Conservation (phyloP, 345 rosid species). For the Rhodomyrtus tomentosa region DNA sequence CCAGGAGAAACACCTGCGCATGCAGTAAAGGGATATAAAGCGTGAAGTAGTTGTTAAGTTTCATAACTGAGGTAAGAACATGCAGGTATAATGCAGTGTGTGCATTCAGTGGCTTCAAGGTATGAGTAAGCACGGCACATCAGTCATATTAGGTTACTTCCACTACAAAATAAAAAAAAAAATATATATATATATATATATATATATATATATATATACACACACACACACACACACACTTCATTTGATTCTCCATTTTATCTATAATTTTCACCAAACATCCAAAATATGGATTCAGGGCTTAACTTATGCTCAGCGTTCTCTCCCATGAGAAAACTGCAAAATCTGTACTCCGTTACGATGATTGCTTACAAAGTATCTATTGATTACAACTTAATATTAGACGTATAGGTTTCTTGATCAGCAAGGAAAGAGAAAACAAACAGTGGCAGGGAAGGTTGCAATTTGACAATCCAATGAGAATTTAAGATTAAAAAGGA, state of each 20-base stretch:
- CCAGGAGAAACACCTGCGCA: constrained; percentile 88
- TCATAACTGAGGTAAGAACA: neutral
- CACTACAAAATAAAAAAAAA: no score
- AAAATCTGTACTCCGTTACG: neutral
- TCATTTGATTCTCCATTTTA: neutral
- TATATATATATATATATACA: no score
- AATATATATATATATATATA: no score
- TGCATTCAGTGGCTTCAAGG: neutral
- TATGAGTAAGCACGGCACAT: neutral
- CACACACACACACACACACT: no score
- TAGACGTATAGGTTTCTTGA: neutral
- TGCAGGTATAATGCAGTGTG: neutral
- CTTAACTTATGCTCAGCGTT: neutral
- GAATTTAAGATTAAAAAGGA: neutral
- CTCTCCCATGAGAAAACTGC: neutral
- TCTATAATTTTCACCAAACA: neutral
- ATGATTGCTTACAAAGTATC: neutral
- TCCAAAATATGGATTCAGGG: neutral
- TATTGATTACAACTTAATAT: neutral
- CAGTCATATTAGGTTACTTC: neutral
- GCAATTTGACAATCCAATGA: neutral
- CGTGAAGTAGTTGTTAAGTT: neutral
- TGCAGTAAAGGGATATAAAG: neutral
- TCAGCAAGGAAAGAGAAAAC: neutral
- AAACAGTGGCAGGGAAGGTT: neutral